Base-by-base conservation (phyloP, 2,329 filamentous ascomycete genomes). In the Ascochyta viciae-villosae region DNA sequence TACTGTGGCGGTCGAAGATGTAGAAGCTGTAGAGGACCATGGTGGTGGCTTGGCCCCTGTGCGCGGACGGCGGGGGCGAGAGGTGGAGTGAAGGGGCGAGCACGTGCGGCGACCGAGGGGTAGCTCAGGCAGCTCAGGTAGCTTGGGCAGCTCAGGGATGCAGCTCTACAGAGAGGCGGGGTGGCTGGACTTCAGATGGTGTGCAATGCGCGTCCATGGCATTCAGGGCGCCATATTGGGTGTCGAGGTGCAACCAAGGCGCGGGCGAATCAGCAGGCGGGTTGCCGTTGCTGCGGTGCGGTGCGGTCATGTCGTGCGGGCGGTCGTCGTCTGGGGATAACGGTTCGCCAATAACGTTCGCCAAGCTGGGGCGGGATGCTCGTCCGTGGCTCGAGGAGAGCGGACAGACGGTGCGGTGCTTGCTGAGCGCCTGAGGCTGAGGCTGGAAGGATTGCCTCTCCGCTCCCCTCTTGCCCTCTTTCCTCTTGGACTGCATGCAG, bases 21-120 rank as follows among this genome's bases (percentile, higher is more conserved):
- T 96, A 96, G 80, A 99, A 96, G 57, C 92, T 93, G 80, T 96
- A 98, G 77, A 98, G 90, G 58, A 90, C 88, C 95, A 99, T 98
- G 73, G 8, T 50, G 46, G 19, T 35, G 33, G 33, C 6, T 19
- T n/a, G 33, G n/a, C 31, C 31, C 13, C 31, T 34, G 31, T 15
- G 12, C 33, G 29, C 23, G 46, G 35, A 24, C 2, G 9, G 39
- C 13, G 22, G 15, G 26, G 27, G 40, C 52, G 27, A 31, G 45
- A 45, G 40, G 45, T 35, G 41, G 52, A 39, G 41, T 55, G 52
- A 55, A 55, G 52, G 52, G 22, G 15, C 15, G 13, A 23, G 52
- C 45, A 55, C 52, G 52, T 50, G 45, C 40, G 33, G 33, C 6
- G 35, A 16, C 15, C 39, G 45, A 54, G 50, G 50, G 50, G 50